Evolutionary conservation across 306 rosid genomes (phyloP), one percentile per base, ranked within the genome.

Genomic region (Erythrophleum fordii): DNA sequence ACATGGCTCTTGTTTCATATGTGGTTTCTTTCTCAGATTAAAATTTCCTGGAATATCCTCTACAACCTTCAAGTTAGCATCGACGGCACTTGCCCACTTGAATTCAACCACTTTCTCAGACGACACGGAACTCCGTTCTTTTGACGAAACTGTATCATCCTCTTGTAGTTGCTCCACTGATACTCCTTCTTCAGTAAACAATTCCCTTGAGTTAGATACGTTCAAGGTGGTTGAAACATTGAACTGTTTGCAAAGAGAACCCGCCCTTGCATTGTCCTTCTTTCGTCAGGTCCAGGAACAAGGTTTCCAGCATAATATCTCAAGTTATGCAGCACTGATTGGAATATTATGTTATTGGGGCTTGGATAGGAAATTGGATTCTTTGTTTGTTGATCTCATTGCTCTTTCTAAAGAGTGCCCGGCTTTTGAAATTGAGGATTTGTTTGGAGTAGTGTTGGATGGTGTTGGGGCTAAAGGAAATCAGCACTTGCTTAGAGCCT

Each of bases 301-400:
- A 1, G 90, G 93, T 5, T 91, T 91, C 67, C 69, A 7, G 13
- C 90, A 90, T 73, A 79, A 83, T 53, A 64, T 83, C 39, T 64
- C 84, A 76, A 88, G 90, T 29, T 95, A 89, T 69, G 89, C 82
- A 3, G 87, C 82, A 0, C 56, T 95, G 28, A 75, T 91, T 71
- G 89, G 81, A 42, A 86, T 92, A 14, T 70, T 95, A 12, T 91
- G 95, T 77, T 88, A 22, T 52, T 90, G 92, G 91, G 84, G 88
- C 17, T 69, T 86, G 81, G 79, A 85, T 37, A 82, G 88, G 41
- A 80, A 78, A 76, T 75, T 95, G 76, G 91, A 89, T 82, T 82
- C 92, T 76, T 74, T 95, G 76, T 90, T 92, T 25, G 34, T 81
- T 83, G 85, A 90, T 35, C 78, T 95, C 11, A 84, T 95, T 66